Conservation (phyloP, 192 early-diverging fungal genomes). For the Chytriomyces sp. region DNA sequence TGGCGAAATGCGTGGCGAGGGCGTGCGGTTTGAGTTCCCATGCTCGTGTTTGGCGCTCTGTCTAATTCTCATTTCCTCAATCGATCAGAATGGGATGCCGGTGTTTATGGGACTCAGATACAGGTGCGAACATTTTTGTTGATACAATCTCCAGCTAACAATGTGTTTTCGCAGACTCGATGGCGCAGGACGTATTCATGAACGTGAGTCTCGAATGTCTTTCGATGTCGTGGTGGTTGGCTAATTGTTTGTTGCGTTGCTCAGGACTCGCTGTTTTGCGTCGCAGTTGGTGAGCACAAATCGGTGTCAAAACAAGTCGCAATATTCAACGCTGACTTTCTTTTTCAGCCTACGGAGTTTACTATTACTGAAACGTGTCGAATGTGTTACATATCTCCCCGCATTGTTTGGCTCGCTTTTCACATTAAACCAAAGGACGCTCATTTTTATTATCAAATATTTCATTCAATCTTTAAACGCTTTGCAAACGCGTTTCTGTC, state of each 20-base stretch:
- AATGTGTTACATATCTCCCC: not conserved
- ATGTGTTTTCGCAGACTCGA: conserved; percentile 45
- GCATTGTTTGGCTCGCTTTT: conserved; percentile 36
- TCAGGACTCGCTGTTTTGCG: conserved; percentile 63
- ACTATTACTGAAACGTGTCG: conserved; percentile 48
- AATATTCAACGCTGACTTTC: not conserved
- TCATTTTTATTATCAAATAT: not conserved
- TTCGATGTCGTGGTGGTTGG: not conserved
- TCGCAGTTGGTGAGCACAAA: conserved; percentile 48
- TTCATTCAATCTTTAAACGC: conserved; percentile 38
- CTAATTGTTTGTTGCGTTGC: conserved; percentile 33
- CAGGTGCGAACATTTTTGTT: conserved; percentile 28
- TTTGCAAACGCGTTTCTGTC: conserved; percentile 46
- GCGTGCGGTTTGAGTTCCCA: conserved; percentile 58
- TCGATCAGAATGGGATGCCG: conserved; percentile 58
- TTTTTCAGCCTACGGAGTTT: conserved; percentile 54
- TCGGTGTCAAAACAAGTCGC: conserved; percentile 42
- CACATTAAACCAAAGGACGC: not conserved
- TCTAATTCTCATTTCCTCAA: not conserved
- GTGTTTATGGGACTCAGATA: conserved; percentile 69
- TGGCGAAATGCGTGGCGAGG: conserved; percentile 67
- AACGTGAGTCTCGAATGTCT: conserved; percentile 50
- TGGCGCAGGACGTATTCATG: conserved; percentile 64
- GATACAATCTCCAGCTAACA: not conserved
- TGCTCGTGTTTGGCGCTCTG: conserved; percentile 31